Evolutionary conservation across 176 grass and related monocot genomes (phyloP), one percentile per base, ranked within the genome.

Genomic region (Aegilops sharonensis): DNA sequence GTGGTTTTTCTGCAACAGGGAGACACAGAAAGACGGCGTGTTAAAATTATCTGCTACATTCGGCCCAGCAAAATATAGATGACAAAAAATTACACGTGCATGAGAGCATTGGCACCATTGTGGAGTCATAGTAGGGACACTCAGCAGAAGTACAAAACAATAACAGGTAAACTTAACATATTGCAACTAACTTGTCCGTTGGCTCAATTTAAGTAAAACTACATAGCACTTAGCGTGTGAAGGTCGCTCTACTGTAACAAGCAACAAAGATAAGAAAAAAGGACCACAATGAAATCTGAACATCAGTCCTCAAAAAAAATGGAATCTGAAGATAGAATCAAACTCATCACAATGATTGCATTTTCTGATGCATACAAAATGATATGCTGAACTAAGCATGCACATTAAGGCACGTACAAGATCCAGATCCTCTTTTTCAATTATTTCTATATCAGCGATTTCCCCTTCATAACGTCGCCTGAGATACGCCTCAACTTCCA

Each of bases 391-490:
- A 78, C 56, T 81, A 61, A 82, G 54, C 42, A 80, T 64, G 61
- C 18, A 75, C 64, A 91, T 30, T 63, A 88, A 80, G 75, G 24
- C 39, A 87, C 88, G 88, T 91, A 98, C 96, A 60, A 98, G 85
- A 88, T 95, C 88, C 27, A 98, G 89, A 89, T 98, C 96, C 77
- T 98, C 96, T 86, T 95, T 98, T 79, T 95, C 93, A 71, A 88
- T 60, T 79, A 95, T 91, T 75, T 94, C 90, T 75, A 98, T 77
- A 70, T 98, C 92, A 63, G 92, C 61, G 75, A 98, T 95, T 89
- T 94, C 68, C 27, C 90, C 90, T 94, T 98, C 92, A 72, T 98
- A 98, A 60, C 81, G 92, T 62, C 93, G 87, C 84, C 93, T 92
- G 56, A 98, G 90, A 91, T 98, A 95, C 9, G 93, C 88, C 83